phyloP scores from a whole-genome alignment of 768 basidiomycete genomes.

The Gloeophyllum trabeum region DNA sequence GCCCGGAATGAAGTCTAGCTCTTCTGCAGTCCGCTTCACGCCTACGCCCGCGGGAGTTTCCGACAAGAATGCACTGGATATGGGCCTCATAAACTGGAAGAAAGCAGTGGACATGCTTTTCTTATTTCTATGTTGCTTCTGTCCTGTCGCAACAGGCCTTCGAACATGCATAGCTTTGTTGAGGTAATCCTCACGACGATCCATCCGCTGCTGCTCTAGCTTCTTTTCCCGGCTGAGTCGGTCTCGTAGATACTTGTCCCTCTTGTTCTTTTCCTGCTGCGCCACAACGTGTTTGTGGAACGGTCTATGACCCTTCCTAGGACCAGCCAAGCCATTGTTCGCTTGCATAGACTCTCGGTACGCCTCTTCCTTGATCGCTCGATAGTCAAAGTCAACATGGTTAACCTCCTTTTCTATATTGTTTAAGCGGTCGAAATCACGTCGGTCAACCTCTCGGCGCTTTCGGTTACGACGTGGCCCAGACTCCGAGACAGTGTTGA shows the following conservation, averaged over 20 bases:
- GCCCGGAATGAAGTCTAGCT: conserved; percentile 65
- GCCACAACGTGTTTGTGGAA: conserved; percentile 53
- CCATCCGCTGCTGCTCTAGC: conserved; percentile 60
- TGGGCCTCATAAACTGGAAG: conserved; percentile 80
- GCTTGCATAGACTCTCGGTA: conserved; percentile 46
- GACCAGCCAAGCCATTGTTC: conserved; percentile 28
- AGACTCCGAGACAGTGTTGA: conserved; percentile 35
- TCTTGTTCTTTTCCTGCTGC: conserved; percentile 76
- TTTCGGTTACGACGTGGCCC: conserved; percentile 29
- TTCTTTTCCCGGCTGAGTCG: conserved; percentile 67
- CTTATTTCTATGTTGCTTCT: conserved; percentile 77
- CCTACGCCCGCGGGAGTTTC: conserved; percentile 32
- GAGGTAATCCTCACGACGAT: conserved; percentile 66
- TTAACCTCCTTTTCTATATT: conserved; percentile 63
- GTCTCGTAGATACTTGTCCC: conserved; percentile 60
- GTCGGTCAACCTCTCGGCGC: conserved; percentile 47
- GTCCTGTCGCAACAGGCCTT: conserved; percentile 36
- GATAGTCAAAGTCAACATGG: conserved; percentile 53
- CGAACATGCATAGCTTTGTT: conserved; percentile 58
- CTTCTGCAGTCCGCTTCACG: conserved; percentile 50
- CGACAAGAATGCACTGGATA: conserved; percentile 75
- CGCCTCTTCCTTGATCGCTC: conserved; percentile 68
- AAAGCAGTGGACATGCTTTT: conserved; percentile 79
- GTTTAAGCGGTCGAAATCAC: conserved; percentile 67
- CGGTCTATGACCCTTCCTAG: conserved; percentile 45